Conservation (phyloP, 352 stramenopile genomes). For the Globisporangium nodosum region DNA sequence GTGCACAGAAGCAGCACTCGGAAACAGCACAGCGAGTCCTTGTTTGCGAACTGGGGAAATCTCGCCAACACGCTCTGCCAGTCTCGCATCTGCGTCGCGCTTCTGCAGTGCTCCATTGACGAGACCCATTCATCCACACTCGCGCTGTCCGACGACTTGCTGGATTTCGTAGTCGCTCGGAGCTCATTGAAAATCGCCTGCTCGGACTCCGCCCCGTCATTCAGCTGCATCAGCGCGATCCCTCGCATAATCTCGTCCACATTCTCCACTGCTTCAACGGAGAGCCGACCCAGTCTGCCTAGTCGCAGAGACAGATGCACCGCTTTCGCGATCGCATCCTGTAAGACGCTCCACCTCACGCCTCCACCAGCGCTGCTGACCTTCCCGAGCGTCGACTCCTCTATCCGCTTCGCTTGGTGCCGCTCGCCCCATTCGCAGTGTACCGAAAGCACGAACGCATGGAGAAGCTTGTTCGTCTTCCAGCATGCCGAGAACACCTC, state of each 20-base stretch:
- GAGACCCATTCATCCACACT: conserved; percentile 49
- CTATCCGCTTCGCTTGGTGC: conserved; percentile 55
- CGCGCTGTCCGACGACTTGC: conserved; percentile 5
- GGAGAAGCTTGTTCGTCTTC: conserved; percentile 51
- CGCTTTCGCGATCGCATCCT: conserved; percentile 65
- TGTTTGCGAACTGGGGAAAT: conserved; percentile 59
- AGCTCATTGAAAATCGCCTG: conserved; percentile 21
- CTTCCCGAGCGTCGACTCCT: conserved; percentile 73
- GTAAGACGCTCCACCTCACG: conserved; percentile 60
- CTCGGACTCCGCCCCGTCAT: conserved; percentile 52
- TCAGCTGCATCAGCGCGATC: conserved; percentile 76
- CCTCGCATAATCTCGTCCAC: conserved; percentile 73
- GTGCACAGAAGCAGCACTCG: conserved; percentile 55
- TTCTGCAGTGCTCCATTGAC: conserved; percentile 58
- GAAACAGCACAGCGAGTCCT: conserved; percentile 62
- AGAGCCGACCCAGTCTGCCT: conserved; percentile 50
- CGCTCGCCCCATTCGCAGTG: conserved; percentile 62
- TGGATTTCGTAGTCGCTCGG: conserved; percentile 3
- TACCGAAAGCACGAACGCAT: conserved; percentile 66
- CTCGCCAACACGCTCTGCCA: conserved; percentile 45
- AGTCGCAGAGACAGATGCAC: conserved; percentile 72
- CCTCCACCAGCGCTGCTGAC: conserved; percentile 52
- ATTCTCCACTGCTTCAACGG: conserved; percentile 68
- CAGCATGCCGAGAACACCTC: conserved; percentile 62
- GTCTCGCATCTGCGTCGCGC: conserved; percentile 57